Percentiles rank a stretch among this genome's conserved stretches.
Evolutionary conservation across 179 eudicot genomes (phyloP).

Genomic region (Corrigiola litoralis): DNA sequence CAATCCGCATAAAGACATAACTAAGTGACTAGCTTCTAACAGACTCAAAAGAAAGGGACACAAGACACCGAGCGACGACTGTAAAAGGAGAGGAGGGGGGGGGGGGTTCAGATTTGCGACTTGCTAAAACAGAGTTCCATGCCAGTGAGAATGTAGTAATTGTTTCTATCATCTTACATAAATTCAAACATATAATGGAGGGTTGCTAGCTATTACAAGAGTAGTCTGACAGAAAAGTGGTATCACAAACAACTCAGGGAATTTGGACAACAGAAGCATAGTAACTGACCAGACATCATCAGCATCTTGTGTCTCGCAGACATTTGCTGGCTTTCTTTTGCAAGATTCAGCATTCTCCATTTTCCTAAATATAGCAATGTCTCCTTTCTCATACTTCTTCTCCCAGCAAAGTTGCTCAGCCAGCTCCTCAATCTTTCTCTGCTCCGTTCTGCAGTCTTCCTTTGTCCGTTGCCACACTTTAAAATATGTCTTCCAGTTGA

Average conservation of each 20-base stretch:
- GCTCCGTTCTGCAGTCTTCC: conserved; percentile 43
- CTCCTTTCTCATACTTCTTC: conserved; percentile 55
- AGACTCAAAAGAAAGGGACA: neutral
- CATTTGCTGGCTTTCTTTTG: conserved; percentile 21
- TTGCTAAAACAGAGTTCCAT: neutral
- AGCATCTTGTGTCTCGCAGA: conserved; percentile 33
- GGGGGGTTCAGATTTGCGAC: neutral
- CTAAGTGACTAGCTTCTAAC: neutral
- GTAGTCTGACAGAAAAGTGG: too few relatives aligned
- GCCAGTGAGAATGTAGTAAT: too few relatives aligned
- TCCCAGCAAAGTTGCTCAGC: conserved; percentile 54
- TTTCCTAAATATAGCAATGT: conserved; percentile 45
- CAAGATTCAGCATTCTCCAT: conserved; percentile 39
- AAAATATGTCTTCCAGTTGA: conserved; percentile 48
- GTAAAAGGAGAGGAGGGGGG: neutral
- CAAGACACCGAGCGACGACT: neutral
- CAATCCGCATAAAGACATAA: neutral
- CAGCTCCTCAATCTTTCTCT: conserved; percentile 38
- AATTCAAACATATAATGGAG: neutral
- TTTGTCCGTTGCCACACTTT: conserved; percentile 44
- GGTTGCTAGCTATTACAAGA: neutral
- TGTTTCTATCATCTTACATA: neutral
- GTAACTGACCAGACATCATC: conserved; percentile 45
- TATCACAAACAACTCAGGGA: neutral
- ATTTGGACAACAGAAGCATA: neutral